Percentiles rank a stretch among this genome's conserved stretches.
Evolutionary conservation across 1,139 yeast species (phyloP).

Genomic region (Meyerozyma guilliermondii): DNA sequence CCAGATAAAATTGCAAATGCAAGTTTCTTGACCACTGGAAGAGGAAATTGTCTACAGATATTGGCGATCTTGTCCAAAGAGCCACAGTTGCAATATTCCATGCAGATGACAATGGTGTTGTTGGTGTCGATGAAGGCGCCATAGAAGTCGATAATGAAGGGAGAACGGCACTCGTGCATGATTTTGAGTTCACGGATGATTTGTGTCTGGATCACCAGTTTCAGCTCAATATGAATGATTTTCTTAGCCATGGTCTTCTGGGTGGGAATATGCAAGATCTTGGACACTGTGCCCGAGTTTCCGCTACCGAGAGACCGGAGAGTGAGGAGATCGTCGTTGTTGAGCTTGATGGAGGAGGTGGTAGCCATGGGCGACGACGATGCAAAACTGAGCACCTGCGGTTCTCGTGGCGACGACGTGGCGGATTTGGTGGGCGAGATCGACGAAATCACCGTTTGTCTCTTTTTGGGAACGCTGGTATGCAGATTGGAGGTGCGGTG

Average conservation of each 20-base stretch:
- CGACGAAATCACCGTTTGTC: slow-evolving; percentile 42
- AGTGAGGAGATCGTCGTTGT: slow-evolving; percentile 65
- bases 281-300: slow-evolving; percentile 88
- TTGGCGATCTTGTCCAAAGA: slow-evolving; percentile 78
- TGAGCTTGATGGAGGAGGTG: slow-evolving; percentile 39
- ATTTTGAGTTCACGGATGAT: slow-evolving; percentile 84
- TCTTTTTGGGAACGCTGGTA: slow-evolving; percentile 17
- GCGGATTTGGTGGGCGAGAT: slow-evolving; percentile 40
- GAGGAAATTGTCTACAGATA: slow-evolving; percentile 48
- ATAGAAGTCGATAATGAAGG: slow-evolving; percentile 81
- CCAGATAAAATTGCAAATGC: slow-evolving; percentile 79
- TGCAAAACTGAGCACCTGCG: slow-evolving; percentile 6
- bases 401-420: slow-evolving; percentile 16
- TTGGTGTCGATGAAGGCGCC: slow-evolving; percentile 76
- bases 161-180: slow-evolving; percentile 83
- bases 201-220: slow-evolving; percentile 76
- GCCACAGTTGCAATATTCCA: slow-evolving; percentile 96
- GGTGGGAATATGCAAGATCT: slow-evolving; percentile 84
- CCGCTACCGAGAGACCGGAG: slow-evolving; percentile 85
- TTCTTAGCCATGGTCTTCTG: slow-evolving; percentile 89
- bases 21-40: slow-evolving; percentile 65
- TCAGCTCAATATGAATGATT: slow-evolving; percentile 80
- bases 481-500: slow-evolving; percentile 7
- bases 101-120: slow-evolving; percentile 72
- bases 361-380: slow-evolving; percentile 31